Conservation (phyloP, 805 yeast species). For the Torulaspora maleeae region DNA sequence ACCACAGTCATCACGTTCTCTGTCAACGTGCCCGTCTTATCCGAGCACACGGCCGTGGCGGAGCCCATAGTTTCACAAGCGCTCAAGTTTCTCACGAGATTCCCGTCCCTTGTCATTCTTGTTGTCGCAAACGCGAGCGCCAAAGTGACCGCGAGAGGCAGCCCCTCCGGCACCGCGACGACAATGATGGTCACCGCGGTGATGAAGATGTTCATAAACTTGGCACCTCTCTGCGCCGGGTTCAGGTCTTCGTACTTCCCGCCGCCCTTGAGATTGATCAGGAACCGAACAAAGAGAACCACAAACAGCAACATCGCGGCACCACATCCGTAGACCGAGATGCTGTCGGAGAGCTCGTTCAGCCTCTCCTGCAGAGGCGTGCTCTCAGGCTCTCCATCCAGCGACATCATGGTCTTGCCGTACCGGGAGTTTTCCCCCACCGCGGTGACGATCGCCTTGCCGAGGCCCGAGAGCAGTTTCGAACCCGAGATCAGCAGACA, state of each 20-base stretch:
- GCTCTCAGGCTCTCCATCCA: conserved; percentile 68
- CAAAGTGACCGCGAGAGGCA: conserved; percentile 94
- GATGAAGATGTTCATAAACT: conserved; percentile 78
- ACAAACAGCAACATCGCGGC: conserved; percentile 80
- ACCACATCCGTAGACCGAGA: conserved; percentile 87
- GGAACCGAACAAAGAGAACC: conserved; percentile 71
- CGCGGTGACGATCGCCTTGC: conserved; percentile 80
- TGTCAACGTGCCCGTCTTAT: conserved; percentile 95
- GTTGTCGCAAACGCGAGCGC: conserved; percentile 98
- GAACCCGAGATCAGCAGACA: conserved; percentile 90
- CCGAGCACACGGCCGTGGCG: conserved; percentile 95
- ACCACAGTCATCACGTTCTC: conserved; percentile 92
- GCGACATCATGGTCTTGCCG: conserved; percentile 84
- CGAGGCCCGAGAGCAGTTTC: conserved; percentile 80
- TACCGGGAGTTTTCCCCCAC: conserved; percentile 87
- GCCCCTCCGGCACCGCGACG: conserved; percentile 99
- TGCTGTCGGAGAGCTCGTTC: conserved; percentile 80
- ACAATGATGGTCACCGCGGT: conserved; percentile 90
- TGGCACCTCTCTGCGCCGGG: conserved; percentile 75
- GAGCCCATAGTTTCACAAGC: conserved; percentile 99
- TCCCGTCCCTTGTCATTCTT: conserved; percentile 94
- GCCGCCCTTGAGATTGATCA: conserved; percentile 41
- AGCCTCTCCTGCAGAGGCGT: conserved; percentile 88
- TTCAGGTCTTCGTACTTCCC: conserved; percentile 43
- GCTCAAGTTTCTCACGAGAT: conserved; percentile 86